A percentile compares a stretch with the other conserved stretches of the same genome.
These are phyloP conservation scores for Lenzites betulinus DNA, from an alignment of 768 basidiomycete species.

Conservation along the genomic window DNA sequence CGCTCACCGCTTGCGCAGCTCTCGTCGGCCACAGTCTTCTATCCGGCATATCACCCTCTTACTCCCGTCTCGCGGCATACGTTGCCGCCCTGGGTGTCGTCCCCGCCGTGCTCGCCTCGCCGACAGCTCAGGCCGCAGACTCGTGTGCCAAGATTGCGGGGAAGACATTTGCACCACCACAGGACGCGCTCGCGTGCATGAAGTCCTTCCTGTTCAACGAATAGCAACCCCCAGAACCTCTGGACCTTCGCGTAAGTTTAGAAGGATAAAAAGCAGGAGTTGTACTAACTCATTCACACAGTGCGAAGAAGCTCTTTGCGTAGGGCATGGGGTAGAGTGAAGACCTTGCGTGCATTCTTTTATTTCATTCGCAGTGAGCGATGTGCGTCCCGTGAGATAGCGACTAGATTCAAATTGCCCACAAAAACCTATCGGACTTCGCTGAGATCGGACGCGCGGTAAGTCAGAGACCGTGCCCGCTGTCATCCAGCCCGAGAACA, in stretches of 20 bases:
- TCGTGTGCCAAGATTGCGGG: conserved; percentile 40
- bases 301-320: too few species aligned
- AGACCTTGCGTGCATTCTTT: too few species aligned
- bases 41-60: not conserved
- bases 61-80: conserved; percentile 6
- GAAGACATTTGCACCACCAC: conserved; percentile 47
- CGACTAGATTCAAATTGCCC: too few species aligned
- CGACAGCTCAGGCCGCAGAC: conserved; percentile 26
- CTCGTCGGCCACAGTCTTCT: not conserved
- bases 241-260: conserved; percentile 55
- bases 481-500: too few species aligned
- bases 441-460: too few species aligned
- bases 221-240: conserved; percentile 62
- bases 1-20: not conserved
- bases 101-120: not conserved
- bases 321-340: too few species aligned
- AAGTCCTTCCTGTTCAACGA: conserved; percentile 49
- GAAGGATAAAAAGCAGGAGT: too few species aligned
- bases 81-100: not conserved
- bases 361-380: too few species aligned
- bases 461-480: too few species aligned
- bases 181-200: conserved; percentile 60
- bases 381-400: too few species aligned
- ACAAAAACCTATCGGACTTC: too few species aligned
- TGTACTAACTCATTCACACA: too few species aligned